Base-by-base conservation (phyloP, 2,329 filamentous ascomycete genomes). In the Zasmidium cellare region DNA sequence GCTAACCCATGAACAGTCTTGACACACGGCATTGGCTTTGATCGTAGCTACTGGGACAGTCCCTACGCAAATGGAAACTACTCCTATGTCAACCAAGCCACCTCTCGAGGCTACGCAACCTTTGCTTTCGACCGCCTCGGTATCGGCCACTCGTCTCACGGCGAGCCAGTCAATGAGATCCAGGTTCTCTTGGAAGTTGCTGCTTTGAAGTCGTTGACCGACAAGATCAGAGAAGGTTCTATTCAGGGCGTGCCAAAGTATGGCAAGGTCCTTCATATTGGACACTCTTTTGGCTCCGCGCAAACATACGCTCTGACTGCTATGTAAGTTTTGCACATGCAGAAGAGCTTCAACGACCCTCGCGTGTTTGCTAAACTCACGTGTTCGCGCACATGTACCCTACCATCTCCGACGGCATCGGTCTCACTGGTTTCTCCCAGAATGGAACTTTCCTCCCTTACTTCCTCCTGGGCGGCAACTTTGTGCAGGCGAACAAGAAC, bases 121-220 rank as follows among this genome's bases (percentile, higher is more conserved):
- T 78, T 88, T 47, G 74, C 79, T 9, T 86, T 81, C 72, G 85
- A 89, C 71, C 83, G 86, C 18, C 79, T 87, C 5, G 86, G 86
- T 28, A 79, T 87, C 45, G 85, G 81, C 44, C 74, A 76, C 57
- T 87, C 84, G 1, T 80, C 80, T 3, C 83, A 82, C 65, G 83
- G 82, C 50, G 80, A 87, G 46, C 79, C 85, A 0, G 67, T 87
- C 65, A 79, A 82, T 64, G 81, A 85, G 68, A 82, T 88, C 55
- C 85, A 88, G 68, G 74, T 79, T 18, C 75, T 71, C 56, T 77
- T 84, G 45, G 84, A 88, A 68, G 73, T 87, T n/a, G 80, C 80
- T 23, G 84, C 83, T 9, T 78, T 88, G 22, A 75, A 76, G 31
- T 74, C 76, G 1, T 72, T 89, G 3, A 87, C 85, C 0, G 68